Evolutionary conservation across 1,284 basidiomycete species (phyloP).

Genomic region (Vanrija humicola): DNA sequence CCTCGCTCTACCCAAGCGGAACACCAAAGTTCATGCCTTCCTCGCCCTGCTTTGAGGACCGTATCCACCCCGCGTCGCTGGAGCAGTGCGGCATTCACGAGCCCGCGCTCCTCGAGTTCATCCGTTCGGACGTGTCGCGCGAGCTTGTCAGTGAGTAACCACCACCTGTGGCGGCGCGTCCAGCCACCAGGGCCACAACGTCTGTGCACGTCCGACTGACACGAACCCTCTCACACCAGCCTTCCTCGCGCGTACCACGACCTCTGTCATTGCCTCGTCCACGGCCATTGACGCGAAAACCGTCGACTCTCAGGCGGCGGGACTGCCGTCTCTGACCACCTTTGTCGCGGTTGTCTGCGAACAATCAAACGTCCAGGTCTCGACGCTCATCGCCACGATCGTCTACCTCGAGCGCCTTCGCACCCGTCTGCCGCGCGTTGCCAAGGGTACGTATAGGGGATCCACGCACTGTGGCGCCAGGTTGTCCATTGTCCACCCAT

Average conservation of each 20-base stretch:
- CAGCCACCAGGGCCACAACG: not conserved
- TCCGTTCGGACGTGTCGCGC: slow-evolving; percentile 68
- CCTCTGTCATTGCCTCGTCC: slow-evolving; percentile 47
- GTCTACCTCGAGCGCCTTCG: slow-evolving; percentile 88
- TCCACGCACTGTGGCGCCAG: not conserved
- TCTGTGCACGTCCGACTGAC: not conserved
- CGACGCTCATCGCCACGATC: slow-evolving; percentile 86
- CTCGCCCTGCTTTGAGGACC: slow-evolving; percentile 47
- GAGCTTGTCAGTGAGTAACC: slow-evolving; percentile 66
- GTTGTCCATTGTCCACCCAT: not conserved
- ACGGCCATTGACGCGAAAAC: slow-evolving; percentile 36
- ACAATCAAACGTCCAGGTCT: slow-evolving; percentile 83
- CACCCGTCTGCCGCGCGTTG: slow-evolving; percentile 71
- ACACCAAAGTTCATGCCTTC: slow-evolving; percentile 38
- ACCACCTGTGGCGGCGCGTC: not conserved
- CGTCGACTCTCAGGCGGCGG: slow-evolving; percentile 51
- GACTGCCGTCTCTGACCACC: slow-evolving; percentile 71
- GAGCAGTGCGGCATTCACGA: slow-evolving; percentile 65
- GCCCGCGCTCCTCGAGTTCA: slow-evolving; percentile 69
- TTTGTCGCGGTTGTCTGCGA: slow-evolving; percentile 84
- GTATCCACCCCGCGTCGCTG: slow-evolving; percentile 60
- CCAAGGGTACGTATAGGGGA: slow-evolving; percentile 62
- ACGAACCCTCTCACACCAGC: slow-evolving; percentile 19
- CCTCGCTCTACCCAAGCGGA: slow-evolving; percentile 28
- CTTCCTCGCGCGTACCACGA: slow-evolving; percentile 47